Base-by-base conservation (phyloP, 768 basidiomycete species). In the Neoboletus brunneissimus region DNA sequence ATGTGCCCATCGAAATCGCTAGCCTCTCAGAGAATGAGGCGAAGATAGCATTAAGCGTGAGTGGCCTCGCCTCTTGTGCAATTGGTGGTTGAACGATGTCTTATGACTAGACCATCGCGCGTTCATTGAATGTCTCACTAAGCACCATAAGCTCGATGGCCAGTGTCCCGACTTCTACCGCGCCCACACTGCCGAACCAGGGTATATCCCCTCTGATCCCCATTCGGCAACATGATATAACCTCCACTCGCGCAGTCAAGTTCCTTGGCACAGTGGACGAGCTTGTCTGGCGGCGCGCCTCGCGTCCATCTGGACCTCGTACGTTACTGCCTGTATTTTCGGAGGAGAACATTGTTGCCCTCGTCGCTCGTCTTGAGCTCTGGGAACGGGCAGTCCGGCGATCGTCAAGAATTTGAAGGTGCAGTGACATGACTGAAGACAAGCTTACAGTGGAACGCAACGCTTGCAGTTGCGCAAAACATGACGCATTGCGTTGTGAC, bases 381-480 rank as follows among this genome's bases (percentile, higher is more conserved):
- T 73, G 70, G 70, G 71, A 72, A 40, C 61, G 58, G 16, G 51
- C 56, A 15, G 58, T 73, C 15, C 59, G 70, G n/a, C 53, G 65
- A 44, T 42, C 61, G 5, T 47, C 67, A 9, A 65, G 55, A 31
- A 34, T 4, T 38, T 66, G 40, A 68, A n/a, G 11, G 27, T 41
- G n/a, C 35, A 23, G 7, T 27, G 32, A 51, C 13, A n/a, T 13
- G 18, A n/a, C 13, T 47, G 20, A 48, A 34, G 29, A 10, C 29
- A 25, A 13, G 23, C 16, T 46, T 11, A 12, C 16, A 10, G 29
- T 15, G 31, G 11, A 47, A 31, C 12, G 7, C 12, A 20, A 20
- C 12, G 4, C 10, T 22, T 22, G 9, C 8, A 15, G 23, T 16
- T 22, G 9, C 47, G 34, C 31, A 34, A 25, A 37, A 25, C 48